These are phyloP conservation scores for Scheffersomyces insectosa DNA, from an alignment of 1,139 yeast species.

Conservation along the genomic window DNA sequence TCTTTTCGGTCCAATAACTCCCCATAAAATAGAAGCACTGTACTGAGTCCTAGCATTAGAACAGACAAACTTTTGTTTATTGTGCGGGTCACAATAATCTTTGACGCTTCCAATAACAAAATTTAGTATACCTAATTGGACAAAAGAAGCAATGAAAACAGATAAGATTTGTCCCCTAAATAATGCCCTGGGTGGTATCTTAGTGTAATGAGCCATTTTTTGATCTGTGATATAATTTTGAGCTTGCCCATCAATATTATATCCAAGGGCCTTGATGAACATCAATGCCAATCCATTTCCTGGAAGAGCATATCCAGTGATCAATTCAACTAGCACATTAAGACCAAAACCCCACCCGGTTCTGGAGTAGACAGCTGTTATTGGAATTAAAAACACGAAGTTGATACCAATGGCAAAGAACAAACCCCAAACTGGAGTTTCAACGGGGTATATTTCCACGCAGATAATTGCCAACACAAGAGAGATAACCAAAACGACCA, in stretches of 20 bases:
- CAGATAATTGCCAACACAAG: slow-evolving; percentile 17
- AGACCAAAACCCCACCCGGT: slow-evolving; percentile 20
- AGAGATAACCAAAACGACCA: slow-evolving; percentile 12
- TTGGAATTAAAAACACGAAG: slow-evolving; percentile 20
- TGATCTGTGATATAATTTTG: slow-evolving; percentile 38
- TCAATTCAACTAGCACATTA: slow-evolving; percentile 21
- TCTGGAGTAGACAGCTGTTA: slow-evolving; percentile 15
- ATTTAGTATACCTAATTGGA: slow-evolving; percentile 29
- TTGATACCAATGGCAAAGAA: slow-evolving; percentile 23
- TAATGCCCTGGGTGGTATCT: slow-evolving; percentile 35
- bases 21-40: slow-evolving; percentile 35
- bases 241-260: slow-evolving; percentile 34
- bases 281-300: slow-evolving; percentile 22
- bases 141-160: slow-evolving; percentile 23
- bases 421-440: slow-evolving; percentile 22
- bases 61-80: slow-evolving; percentile 30
- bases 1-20: slow-evolving; percentile 38
- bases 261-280: slow-evolving; percentile 22
- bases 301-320: slow-evolving; percentile 21
- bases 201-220: slow-evolving; percentile 36
- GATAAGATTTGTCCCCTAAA: slow-evolving; percentile 36
- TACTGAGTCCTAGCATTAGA: slow-evolving; percentile 35
- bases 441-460: slow-evolving; percentile 18
- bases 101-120: slow-evolving; percentile 27
- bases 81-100: slow-evolving; percentile 28